phyloP scores from a whole-genome alignment of 2,329 filamentous ascomycete species.

The Penicillium nordicum region DNA sequence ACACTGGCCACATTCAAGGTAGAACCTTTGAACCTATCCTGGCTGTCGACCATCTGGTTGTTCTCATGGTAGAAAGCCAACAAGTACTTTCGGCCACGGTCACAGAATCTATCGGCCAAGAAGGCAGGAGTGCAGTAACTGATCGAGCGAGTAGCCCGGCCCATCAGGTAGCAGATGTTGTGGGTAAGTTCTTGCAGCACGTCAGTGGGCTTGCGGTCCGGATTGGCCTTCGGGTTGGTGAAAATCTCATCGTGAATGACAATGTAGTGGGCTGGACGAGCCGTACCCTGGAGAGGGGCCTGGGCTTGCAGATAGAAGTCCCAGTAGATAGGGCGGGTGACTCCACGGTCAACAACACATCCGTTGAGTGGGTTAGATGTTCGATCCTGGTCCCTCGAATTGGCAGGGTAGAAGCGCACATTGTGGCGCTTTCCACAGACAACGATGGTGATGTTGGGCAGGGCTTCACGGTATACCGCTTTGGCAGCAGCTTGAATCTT shows the following conservation, averaged over 20 bases:
- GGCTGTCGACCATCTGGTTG: fast-evolving
- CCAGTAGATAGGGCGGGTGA: constrained; percentile 69
- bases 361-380: constrained; percentile 67
- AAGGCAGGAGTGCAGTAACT: constrained; percentile 26
- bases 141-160: constrained; percentile 24
- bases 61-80: constrained; percentile 8
- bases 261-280: constrained; percentile 75
- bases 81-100: constrained; percentile 21
- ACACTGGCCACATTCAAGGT: background rate
- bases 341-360: constrained; percentile 76
- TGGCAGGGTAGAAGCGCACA: constrained; percentile 74
- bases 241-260: constrained; percentile 68
- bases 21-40: background rate
- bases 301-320: constrained; percentile 85
- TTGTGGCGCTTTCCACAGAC: constrained; percentile 85
- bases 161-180: constrained; percentile 27
- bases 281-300: constrained; percentile 73
- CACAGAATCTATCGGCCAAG: constrained; percentile 23
- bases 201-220: constrained; percentile 8
- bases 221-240: constrained; percentile 7
- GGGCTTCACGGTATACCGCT: constrained; percentile 51
- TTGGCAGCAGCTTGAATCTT: constrained; percentile 55
- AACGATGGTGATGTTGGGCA: constrained; percentile 65
- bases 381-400: constrained; percentile 44
- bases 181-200: constrained; percentile 19